Conservation (phyloP, 495 filamentous ascomycete species). For the Tuber aestivum region DNA sequence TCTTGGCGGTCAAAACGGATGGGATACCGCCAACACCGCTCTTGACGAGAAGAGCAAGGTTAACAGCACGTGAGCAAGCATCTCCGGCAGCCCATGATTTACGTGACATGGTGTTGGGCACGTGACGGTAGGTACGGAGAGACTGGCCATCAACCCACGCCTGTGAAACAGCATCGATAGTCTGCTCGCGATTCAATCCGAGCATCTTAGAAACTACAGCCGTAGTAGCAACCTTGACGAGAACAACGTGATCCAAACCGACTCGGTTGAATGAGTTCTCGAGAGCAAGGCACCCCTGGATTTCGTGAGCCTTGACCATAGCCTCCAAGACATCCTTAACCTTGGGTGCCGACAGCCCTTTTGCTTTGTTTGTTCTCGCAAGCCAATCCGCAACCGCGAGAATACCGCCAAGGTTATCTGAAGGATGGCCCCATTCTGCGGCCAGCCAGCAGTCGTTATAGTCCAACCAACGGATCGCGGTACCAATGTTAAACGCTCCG, state of each 20-base stretch:
- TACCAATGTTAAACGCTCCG: constrained; percentile 96
- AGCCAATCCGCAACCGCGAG: constrained; percentile 96
- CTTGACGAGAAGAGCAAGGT: constrained; percentile 87
- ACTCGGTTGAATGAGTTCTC: constrained; percentile 99
- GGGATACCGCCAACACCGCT: constrained; percentile 74
- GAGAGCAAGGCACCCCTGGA: constrained; percentile 92
- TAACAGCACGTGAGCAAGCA: constrained; percentile 93
- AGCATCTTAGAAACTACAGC: constrained; percentile 93
- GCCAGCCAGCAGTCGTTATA: constrained; percentile 99
- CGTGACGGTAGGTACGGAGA: constrained; percentile 92
- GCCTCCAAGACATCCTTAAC: constrained; percentile 86
- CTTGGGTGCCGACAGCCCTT: constrained; percentile 58
- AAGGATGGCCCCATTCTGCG: constrained; percentile 97
- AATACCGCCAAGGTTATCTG: constrained; percentile 93
- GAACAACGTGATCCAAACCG: constrained; percentile 91
- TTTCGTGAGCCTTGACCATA: constrained; percentile 99
- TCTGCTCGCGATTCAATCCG: constrained; percentile 80
- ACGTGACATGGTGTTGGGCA: constrained; percentile 97
- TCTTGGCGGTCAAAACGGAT: constrained; percentile 85
- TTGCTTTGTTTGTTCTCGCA: constrained; percentile 88
- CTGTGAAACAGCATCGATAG: constrained; percentile 89
- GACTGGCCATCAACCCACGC: constrained; percentile 96
- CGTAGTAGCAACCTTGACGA: constrained; percentile 94
- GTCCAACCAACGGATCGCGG: constrained; percentile 97
- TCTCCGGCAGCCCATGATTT: constrained; percentile 99